These are phyloP conservation scores for Byssochlamys sp. DNA, from an alignment of 2,329 filamentous ascomycete species.

Conservation along the genomic window DNA sequence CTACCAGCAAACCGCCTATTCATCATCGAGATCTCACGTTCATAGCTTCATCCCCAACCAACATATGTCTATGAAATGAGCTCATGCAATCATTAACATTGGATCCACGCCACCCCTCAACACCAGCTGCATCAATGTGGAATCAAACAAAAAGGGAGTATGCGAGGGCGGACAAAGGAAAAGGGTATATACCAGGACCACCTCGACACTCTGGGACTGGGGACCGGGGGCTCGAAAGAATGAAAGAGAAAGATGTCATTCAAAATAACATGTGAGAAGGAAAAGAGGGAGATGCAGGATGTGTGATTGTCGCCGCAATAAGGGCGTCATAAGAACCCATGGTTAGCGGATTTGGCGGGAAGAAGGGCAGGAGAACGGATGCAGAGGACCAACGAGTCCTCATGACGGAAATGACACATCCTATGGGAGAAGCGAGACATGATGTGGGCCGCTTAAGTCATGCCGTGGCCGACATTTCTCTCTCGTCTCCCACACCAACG, in stretches of 20 bases:
- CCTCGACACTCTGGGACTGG: not conserved
- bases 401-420: not conserved
- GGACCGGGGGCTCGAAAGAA: not conserved
- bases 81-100: conserved; percentile 1
- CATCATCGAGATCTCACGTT: not conserved
- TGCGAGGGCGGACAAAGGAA: not conserved
- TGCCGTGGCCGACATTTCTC: not conserved
- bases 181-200: conserved; percentile 1
- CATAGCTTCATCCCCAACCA: not conserved
- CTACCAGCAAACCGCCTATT: not conserved
- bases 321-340: not conserved
- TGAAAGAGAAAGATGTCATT: not conserved
- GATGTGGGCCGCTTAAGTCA: not conserved
- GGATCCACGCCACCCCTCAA: not conserved
- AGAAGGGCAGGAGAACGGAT: not conserved
- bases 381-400: not conserved
- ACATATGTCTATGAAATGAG: not conserved
- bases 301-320: not conserved
- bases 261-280: not conserved
- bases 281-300: not conserved
- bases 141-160: not conserved
- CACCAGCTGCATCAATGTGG: not conserved
- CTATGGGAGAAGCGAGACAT: not conserved
- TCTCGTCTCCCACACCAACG: not conserved
- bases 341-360: not conserved